Conservation (phyloP, 106 monocot species). For the Dendrobium huoshanense region DNA sequence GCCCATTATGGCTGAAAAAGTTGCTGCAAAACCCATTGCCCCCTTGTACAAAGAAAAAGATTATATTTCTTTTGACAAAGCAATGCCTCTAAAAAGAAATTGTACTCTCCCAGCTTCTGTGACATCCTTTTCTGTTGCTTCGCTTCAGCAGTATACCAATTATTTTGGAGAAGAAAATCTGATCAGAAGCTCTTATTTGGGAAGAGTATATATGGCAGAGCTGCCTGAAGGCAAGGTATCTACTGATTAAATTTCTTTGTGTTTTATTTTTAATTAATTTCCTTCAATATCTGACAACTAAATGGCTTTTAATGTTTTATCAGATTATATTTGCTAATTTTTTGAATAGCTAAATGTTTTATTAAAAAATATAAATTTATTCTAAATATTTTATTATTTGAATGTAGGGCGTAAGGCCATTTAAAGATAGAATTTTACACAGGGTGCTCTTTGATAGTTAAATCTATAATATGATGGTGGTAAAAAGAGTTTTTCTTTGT, state of each 20-base stretch:
- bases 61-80: neutral
- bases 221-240: neutral
- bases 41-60: neutral
- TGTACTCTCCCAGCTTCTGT: constrained; percentile 1
- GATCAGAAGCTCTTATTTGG: constrained; percentile 4
- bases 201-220: neutral
- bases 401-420: no score
- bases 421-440: no score
- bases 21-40: constrained; percentile 1
- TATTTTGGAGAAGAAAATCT: constrained; percentile 6
- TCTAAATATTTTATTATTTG: no score
- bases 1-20: constrained; percentile 11
- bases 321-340: no score
- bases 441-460: no score
- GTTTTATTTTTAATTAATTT: no score
- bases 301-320: no score
- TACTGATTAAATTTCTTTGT: neutral
- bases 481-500: no score
- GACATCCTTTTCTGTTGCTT: constrained; percentile 14
- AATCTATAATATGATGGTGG: no score
- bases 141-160: constrained; percentile 9
- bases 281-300: no score
- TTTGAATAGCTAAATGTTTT: no score
- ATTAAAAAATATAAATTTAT: no score
- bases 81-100: neutral